Conservation (phyloP, 352 stramenopile genomes). For the Albugo candida region DNA sequence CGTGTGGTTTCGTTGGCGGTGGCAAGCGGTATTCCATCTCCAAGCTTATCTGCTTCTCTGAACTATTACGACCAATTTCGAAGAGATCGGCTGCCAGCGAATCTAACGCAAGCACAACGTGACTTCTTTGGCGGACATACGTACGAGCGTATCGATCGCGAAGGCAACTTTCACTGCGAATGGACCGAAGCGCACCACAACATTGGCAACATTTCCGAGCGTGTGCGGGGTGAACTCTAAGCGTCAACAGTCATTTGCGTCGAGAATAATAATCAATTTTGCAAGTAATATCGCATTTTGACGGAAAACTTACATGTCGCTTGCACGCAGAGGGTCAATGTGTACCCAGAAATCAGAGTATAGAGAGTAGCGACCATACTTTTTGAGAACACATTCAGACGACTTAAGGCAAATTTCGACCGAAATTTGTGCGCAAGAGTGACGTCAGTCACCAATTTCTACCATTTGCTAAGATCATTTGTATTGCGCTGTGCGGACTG, state of each 20-base stretch:
- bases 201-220: slow-evolving; percentile 89
- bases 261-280: too few relatives aligned
- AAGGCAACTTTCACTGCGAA: slow-evolving; percentile 92
- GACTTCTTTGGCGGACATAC: slow-evolving; percentile 99
- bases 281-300: too few relatives aligned
- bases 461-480: too few relatives aligned
- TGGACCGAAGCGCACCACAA: slow-evolving; percentile 95
- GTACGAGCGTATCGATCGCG: slow-evolving; percentile 89
- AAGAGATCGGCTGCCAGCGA: slow-evolving; percentile 85
- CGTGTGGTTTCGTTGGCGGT: slow-evolving; percentile 92
- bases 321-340: too few relatives aligned
- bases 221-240: slow-evolving; percentile 86
- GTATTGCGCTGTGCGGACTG: too few relatives aligned
- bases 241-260: slow-evolving; percentile 2
- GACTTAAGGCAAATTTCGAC: too few relatives aligned
- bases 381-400: too few relatives aligned
- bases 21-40: slow-evolving; percentile 83
- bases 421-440: too few relatives aligned
- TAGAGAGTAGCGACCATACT: too few relatives aligned
- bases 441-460: too few relatives aligned
- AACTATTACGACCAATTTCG: slow-evolving; percentile 98
- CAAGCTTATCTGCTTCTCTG: slow-evolving; percentile 84
- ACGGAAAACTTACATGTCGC: too few relatives aligned
- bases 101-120: slow-evolving; percentile 97
- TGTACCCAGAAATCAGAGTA: too few relatives aligned